Percentiles rank a stretch among this genome's conserved stretches.
These are phyloP conservation scores for Penicillium desertorum DNA, from an alignment of 495 filamentous ascomycete genomes.

Conservation along the genomic window DNA sequence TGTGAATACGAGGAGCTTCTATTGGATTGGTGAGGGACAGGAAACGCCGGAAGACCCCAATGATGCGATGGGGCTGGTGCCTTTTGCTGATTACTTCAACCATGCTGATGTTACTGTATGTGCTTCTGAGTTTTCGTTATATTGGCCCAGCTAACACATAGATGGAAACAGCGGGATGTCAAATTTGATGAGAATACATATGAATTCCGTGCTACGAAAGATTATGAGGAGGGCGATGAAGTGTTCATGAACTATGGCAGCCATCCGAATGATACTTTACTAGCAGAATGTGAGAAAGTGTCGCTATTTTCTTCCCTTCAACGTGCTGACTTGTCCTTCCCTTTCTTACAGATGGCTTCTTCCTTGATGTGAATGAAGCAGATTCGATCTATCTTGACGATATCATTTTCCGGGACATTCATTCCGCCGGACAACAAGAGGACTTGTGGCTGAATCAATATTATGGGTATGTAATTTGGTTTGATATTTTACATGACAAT, in stretches of 20 bases:
- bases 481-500: conserved; percentile 9
- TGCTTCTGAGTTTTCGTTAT: conserved; percentile 9
- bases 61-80: conserved; percentile 77
- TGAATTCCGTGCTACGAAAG: conserved; percentile 53
- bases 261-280: conserved; percentile 77
- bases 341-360: conserved; percentile 64
- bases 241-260: conserved; percentile 76
- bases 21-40: conserved; percentile 55
- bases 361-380: conserved; percentile 63
- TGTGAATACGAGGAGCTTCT: conserved; percentile 83
- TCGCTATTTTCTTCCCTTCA: not conserved
- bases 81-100: conserved; percentile 88
- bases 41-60: conserved; percentile 55
- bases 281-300: conserved; percentile 64
- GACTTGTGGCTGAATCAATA: conserved; percentile 59
- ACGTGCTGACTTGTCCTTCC: not conserved
- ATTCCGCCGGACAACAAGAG: conserved; percentile 41
- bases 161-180: conserved; percentile 56
- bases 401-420: conserved; percentile 56
- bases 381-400: conserved; percentile 71
- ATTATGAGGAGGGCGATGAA: conserved; percentile 67
- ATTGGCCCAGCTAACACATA: not conserved
- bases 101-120: conserved; percentile 58
- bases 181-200: conserved; percentile 59
- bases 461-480: conserved; percentile 50